Conservation (phyloP, 2,329 filamentous ascomycete genomes). For the Claviceps sorghi region DNA sequence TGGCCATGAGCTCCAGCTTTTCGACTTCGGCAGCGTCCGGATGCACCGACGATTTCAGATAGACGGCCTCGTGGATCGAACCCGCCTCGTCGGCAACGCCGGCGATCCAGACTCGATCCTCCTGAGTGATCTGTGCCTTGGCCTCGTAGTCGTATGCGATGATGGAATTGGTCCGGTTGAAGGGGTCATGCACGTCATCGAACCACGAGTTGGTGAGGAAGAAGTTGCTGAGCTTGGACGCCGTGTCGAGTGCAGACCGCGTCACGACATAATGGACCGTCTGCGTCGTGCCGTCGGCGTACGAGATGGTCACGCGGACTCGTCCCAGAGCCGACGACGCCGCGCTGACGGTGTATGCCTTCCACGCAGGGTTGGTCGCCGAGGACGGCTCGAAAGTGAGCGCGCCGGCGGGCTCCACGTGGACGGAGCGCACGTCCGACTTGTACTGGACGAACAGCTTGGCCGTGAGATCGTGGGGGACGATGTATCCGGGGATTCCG, state of each 20-base stretch:
- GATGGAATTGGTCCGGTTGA: conserved; percentile 37
- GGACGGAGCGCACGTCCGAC: conserved; percentile 25
- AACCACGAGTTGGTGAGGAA: conserved; percentile 40
- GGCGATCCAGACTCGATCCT: conserved; percentile 40
- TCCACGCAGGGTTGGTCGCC: conserved; percentile 5
- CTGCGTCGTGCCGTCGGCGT: conserved; percentile 32
- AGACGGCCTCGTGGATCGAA: conserved; percentile 38
- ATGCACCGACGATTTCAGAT: conserved; percentile 38
- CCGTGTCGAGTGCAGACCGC: conserved; percentile 27
- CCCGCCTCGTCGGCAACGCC: conserved; percentile 47
- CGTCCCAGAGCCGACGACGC: conserved; percentile 32
- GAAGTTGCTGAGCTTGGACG: conserved; percentile 35
- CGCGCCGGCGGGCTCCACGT: conserved; percentile 22
- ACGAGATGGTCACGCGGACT: conserved; percentile 30
- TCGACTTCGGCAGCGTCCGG: conserved; percentile 33
- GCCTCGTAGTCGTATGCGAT: conserved; percentile 42
- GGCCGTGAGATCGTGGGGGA: conserved; percentile 31
- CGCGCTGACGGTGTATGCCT: conserved; percentile 29
- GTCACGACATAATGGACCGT: conserved; percentile 43
- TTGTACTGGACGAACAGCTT: conserved; percentile 29
- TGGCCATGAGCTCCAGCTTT: conserved; percentile 28
- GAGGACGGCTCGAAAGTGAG: conserved; percentile 18
- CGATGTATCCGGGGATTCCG: conserved; percentile 39
- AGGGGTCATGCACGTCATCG: conserved; percentile 35
- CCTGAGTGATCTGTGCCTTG: conserved; percentile 27